Evolutionary conservation across 2,329 filamentous ascomycete genomes (phyloP), one percentile per base, ranked within the genome.

Genomic region (Hirsutella rhossiliensis): DNA sequence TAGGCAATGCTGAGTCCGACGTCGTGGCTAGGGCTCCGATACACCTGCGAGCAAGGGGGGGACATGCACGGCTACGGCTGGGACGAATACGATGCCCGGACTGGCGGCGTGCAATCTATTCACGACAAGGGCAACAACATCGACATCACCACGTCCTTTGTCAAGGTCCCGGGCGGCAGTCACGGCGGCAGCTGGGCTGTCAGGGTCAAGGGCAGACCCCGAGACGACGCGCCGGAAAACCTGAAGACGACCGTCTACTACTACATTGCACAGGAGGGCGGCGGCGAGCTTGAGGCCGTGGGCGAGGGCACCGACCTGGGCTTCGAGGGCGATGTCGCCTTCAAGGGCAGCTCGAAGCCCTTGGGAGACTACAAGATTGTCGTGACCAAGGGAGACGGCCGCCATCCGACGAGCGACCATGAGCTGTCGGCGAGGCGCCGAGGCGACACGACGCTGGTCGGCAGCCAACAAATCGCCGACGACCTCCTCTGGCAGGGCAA

Each of bases 31-130:
- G 87, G 82, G 54, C 84, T 96, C 55, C 81, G 92, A 51, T 88
- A 95, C 62, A 96, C 92, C 0, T 98, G 92, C 66, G 92, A 97
- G 63, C 92, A 98, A 62, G 78, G 92, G 61, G 87, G 94, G 61
- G 84, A 84, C 51, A 94, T 98, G 75, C 84, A 80, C 40, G 90
- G 90, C 45, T 98, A 98, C 62, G 92, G 92, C 49, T 98, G 92
- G 92, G 89, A 97, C 56, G 87, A 94, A 61, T 98, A 94, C 62
- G 92, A 98, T 64, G 82, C 88, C 19, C 76, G 92, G 46, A 83
- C 75, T 45, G 92, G 92, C 49, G 92, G 92, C 45, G 73, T 85
- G 19, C 87, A 98, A 64, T 85, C 84, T 1, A 90, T 98, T 47
- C 87, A 94, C 58, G 92, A 98, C 62, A 80, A 82, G 43, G 83